Evolutionary conservation across 768 basidiomycete species (phyloP), one percentile per base, ranked within the genome.

Genomic region (Tricholoma saponaceum): DNA sequence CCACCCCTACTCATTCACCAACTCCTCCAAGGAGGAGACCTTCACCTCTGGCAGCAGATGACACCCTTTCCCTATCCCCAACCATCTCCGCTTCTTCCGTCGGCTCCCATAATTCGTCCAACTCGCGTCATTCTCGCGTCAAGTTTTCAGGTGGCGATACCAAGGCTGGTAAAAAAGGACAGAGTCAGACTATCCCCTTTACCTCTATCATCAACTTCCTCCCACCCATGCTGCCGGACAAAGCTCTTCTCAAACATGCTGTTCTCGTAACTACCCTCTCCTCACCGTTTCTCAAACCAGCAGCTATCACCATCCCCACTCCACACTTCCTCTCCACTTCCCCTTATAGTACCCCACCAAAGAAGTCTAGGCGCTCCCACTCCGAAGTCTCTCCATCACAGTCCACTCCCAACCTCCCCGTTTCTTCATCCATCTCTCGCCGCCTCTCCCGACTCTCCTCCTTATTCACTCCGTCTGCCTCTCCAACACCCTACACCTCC

Each of bases 171-270:
- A 32, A 8, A 9, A 32, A 32, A 4, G 4, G 30, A 1, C 8
- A 8, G 8, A 32, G 7, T 54, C 26, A 37, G 18, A 23, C 56
- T 59, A 28, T 32, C 14, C 62, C 70, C 0, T 79, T 81, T 56
- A 77, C 78, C 56, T 75, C 76, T 8, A 60, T 81, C 14, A 56
- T 81, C 58, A 77, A 77, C 49, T 79, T 78, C 60, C 67, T 81
- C n/a, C 76, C 78, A 0, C 33, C 67, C 4, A 56, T 57, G 16
- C 55, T 76, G 1, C 69, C 72, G 0, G 79, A 81, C 37, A 78
- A 78, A 58, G 70, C 70, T 10, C 64, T 79, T 4, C 62, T 80
- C 4, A 79, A 79, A 54, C 70, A 77, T 57, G 71, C 76, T 6
- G 74, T 81, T 10, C 69, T 81, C 28, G 72, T 79, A 4, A 78